These are phyloP conservation scores for Botryobasidium botryosum DNA, from an alignment of 768 basidiomycete species.

Conservation along the genomic window DNA sequence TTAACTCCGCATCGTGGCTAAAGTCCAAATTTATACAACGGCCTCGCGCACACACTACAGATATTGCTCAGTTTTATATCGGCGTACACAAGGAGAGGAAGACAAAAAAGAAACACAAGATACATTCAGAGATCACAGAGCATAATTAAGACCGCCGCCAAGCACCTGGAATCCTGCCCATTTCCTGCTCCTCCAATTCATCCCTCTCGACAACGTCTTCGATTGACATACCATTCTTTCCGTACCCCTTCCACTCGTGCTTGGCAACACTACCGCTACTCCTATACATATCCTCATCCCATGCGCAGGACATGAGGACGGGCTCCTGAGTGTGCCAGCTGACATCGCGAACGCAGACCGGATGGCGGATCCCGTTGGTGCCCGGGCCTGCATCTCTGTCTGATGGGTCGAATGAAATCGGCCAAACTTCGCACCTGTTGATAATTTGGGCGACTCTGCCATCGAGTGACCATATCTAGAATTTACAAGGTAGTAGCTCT, in stretches of 20 bases:
- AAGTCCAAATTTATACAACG: too few relatives aligned
- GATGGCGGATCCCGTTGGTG: neutral
- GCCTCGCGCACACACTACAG: too few relatives aligned
- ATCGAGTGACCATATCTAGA: slow-evolving; percentile 87
- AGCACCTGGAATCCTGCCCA: too few relatives aligned
- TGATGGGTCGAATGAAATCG: slow-evolving; percentile 59
- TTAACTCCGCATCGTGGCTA: too few relatives aligned
- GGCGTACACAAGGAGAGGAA: too few relatives aligned
- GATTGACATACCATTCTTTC: slow-evolving; percentile 38
- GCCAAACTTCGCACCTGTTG: slow-evolving; percentile 56
- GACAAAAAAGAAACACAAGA: too few relatives aligned
- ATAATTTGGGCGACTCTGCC: slow-evolving; percentile 70
- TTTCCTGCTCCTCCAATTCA: slow-evolving; percentile 19
- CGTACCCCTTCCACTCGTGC: slow-evolving; percentile 92
- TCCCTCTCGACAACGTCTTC: slow-evolving; percentile 62
- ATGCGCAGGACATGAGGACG: slow-evolving; percentile 79
- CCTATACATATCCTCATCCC: slow-evolving; percentile 40
- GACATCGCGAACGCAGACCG: slow-evolving; percentile 60
- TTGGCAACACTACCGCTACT: slow-evolving; percentile 63
- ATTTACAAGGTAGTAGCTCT: too few relatives aligned
- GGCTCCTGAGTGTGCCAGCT: slow-evolving; percentile 92
- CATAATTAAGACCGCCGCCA: too few relatives aligned
- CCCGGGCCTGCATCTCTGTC: slow-evolving; percentile 16
- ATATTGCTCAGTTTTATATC: too few relatives aligned
- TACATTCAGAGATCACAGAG: too few relatives aligned